Evolutionary conservation across 495 filamentous ascomycete species (phyloP).

Genomic region (Talaromyces trachyspermus): DNA sequence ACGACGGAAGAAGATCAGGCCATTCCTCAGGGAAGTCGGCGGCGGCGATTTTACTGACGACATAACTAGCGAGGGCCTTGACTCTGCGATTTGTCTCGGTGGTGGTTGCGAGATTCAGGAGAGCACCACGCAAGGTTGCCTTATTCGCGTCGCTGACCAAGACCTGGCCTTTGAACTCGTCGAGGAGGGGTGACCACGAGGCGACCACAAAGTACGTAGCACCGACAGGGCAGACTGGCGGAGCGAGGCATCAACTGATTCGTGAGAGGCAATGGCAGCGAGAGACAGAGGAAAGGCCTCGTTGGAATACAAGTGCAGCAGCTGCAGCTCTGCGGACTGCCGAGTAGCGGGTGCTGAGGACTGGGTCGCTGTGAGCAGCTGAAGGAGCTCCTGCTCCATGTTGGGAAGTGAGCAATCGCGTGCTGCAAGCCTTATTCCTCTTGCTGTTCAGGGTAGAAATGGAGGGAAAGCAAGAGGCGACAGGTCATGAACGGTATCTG

Average conservation of each 20-base stretch:
- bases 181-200: conserved; percentile 64
- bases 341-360: conserved; percentile 58
- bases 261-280: conserved; percentile 67
- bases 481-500: neutral
- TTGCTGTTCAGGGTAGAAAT: too few relatives aligned
- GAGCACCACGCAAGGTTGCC: conserved; percentile 54
- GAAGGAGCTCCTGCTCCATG: conserved; percentile 82
- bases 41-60: conserved; percentile 92
- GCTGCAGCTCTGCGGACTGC: conserved; percentile 71
- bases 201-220: conserved; percentile 76
- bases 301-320: conserved; percentile 57
- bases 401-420: conserved; percentile 14
- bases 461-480: neutral
- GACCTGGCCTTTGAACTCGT: conserved; percentile 60
- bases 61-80: conserved; percentile 75
- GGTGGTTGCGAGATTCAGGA: conserved; percentile 73
- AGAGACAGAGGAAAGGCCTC: conserved; percentile 70
- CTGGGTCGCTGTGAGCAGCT: conserved; percentile 74
- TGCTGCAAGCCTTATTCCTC: neutral
- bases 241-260: conserved; percentile 58
- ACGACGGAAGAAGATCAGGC: conserved; percentile 72
- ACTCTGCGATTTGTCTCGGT: conserved; percentile 65
- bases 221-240: conserved; percentile 75
- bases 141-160: conserved; percentile 58
- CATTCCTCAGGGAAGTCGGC: conserved; percentile 91